Evolutionary conservation across 345 rosid genomes (phyloP).

Genomic region (Lumnitzera littorea): DNA sequence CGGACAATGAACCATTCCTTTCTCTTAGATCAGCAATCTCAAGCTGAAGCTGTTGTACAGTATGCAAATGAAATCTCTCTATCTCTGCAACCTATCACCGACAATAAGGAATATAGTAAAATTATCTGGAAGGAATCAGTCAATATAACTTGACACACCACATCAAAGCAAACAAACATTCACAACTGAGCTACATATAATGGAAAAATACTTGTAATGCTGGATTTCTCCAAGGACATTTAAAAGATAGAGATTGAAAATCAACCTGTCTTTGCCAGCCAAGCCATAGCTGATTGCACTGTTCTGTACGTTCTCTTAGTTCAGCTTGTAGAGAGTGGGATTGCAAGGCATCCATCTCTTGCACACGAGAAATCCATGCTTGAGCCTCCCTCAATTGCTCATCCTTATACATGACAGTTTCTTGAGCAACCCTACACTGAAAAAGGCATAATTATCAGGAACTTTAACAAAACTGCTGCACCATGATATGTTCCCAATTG

Average conservation of each 20-base stretch:
- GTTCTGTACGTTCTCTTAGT: conserved; percentile 79
- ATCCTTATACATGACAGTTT: conserved; percentile 69
- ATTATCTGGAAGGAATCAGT: neutral
- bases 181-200: neutral
- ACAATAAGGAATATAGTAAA: conserved; percentile 8
- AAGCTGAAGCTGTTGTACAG: conserved; percentile 81
- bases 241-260: conserved; percentile 12
- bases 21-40: conserved; percentile 74
- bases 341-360: conserved; percentile 84
- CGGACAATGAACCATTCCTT: conserved; percentile 52
- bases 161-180: too few relatives aligned
- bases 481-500: neutral
- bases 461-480: neutral
- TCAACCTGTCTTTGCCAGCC: conserved; percentile 95
- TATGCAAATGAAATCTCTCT: conserved; percentile 80
- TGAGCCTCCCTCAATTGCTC: conserved; percentile 80
- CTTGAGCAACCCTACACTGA: conserved; percentile 91
- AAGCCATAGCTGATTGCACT: conserved; percentile 83
- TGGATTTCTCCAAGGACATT: neutral
- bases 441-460: conserved; percentile 11
- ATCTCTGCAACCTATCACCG: conserved; percentile 69
- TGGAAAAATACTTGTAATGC: neutral
- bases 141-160: too few relatives aligned
- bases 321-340: conserved; percentile 77
- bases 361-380: conserved; percentile 75